Evolutionary conservation across 768 basidiomycete species (phyloP).

Genomic region (Pisolithus tinctorius): DNA sequence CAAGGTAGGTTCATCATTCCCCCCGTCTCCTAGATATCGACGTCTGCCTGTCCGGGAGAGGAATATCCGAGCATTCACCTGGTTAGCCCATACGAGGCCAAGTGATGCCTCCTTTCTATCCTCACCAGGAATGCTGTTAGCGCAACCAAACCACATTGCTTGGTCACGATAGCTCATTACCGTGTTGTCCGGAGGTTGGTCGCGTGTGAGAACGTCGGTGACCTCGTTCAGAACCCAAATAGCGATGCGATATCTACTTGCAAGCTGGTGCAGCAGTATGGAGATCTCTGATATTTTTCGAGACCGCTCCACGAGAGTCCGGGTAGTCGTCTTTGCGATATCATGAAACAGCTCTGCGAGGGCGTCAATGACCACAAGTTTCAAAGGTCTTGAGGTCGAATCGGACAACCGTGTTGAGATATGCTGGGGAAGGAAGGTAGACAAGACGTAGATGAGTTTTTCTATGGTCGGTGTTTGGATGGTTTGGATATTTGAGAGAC

Average conservation of each 20-base stretch:
- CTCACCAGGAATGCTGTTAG: slow-evolving; percentile 51
- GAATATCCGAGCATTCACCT: slow-evolving; percentile 81
- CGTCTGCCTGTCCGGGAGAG: slow-evolving; percentile 70
- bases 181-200: slow-evolving; percentile 6
- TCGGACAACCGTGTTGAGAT: slow-evolving; percentile 30
- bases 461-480: slow-evolving; percentile 49
- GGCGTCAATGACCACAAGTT: slow-evolving; percentile 81
- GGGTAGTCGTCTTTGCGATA: slow-evolving; percentile 48
- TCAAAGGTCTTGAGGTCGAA: slow-evolving; percentile 48
- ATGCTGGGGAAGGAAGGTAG: slow-evolving; percentile 46
- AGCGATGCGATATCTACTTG: slow-evolving; percentile 55
- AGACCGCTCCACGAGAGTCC: slow-evolving; percentile 67
- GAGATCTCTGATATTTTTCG: slow-evolving; percentile 63
- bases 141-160: slow-evolving; percentile 68
- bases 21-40: slow-evolving; percentile 39
- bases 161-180: slow-evolving; percentile 63
- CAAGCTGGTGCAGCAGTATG: slow-evolving; percentile 62
- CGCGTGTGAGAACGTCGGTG: slow-evolving; percentile 59
- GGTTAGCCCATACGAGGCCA: slow-evolving; percentile 92
- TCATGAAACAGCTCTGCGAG: slow-evolving; percentile 81
- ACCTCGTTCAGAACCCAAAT: slow-evolving; percentile 89
- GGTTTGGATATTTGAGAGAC: slow-evolving; percentile 56
- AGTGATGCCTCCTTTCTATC: slow-evolving; percentile 72
- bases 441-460: slow-evolving; percentile 49
- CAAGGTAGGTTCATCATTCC: slow-evolving; percentile 40